Conservation (phyloP, 768 basidiomycete species). For the Boletus rubropictus region DNA sequence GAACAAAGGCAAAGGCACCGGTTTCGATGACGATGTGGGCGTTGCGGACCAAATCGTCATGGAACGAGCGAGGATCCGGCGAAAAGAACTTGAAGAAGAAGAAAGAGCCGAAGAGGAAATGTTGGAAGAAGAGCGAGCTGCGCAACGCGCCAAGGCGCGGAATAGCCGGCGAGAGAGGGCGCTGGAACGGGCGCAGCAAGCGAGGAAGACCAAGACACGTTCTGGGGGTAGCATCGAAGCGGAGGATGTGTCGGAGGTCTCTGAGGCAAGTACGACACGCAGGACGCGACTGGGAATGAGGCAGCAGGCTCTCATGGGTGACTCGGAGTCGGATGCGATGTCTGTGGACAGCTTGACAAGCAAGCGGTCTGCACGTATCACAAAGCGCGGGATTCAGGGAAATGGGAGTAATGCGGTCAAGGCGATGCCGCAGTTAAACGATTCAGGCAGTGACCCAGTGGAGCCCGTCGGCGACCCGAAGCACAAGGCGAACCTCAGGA, state of each 20-base stretch:
- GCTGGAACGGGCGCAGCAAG: conserved; percentile 16
- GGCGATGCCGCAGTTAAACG: neutral
- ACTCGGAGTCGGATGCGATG: conserved; percentile 27
- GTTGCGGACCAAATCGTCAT: conserved; percentile 39
- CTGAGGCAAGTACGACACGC: conserved; percentile 6
- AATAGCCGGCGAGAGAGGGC: conserved; percentile 20
- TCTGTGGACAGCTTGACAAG: conserved; percentile 22
- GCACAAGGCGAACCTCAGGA: neutral
- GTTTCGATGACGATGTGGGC: conserved; percentile 30
- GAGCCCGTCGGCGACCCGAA: neutral
- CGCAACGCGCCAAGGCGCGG: conserved; percentile 18
- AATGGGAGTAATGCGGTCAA: neutral
- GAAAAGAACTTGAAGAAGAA: conserved; percentile 39
- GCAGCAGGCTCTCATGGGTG: neutral
- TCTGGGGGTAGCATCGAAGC: neutral
- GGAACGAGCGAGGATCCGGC: conserved; percentile 38
- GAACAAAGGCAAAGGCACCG: conserved; percentile 30
- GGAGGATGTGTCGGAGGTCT: neutral
- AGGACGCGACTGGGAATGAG: neutral
- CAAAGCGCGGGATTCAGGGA: neutral
- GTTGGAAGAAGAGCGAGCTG: conserved; percentile 19
- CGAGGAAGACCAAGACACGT: conserved; percentile 3
- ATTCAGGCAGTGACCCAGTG: conserved; percentile 5
- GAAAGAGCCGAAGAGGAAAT: conserved; percentile 32
- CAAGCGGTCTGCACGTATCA: conserved; percentile 4